A percentile compares a stretch with the other conserved stretches of the same genome.
These are phyloP conservation scores for Paspalum vaginatum DNA, from an alignment of 176 grass and related monocot species.

Conservation along the genomic window DNA sequence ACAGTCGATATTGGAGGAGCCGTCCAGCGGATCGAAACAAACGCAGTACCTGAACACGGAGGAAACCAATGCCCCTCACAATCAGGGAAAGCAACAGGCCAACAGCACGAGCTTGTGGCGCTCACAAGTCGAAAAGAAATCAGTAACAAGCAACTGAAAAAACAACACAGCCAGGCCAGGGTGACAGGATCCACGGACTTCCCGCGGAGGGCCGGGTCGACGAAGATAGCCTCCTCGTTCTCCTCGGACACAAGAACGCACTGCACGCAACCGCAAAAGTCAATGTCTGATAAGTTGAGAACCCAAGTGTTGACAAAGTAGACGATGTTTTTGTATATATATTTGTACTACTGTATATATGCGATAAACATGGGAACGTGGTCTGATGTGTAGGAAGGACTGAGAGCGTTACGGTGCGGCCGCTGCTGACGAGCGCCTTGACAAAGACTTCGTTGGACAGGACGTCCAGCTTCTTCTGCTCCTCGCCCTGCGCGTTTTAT, in stretches of 20 bases:
- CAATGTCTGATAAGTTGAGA: not conserved
- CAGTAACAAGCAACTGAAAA: not conserved
- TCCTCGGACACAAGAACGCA: slow-evolving; percentile 94
- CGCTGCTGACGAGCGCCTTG: slow-evolving; percentile 92
- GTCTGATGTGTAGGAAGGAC: not conserved
- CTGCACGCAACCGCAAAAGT: slow-evolving; percentile 42
- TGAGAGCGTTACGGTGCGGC: slow-evolving; percentile 66
- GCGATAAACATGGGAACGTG: not conserved
- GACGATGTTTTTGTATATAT: not conserved
- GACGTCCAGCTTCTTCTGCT: slow-evolving; percentile 98
- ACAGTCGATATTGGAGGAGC: slow-evolving; percentile 97
- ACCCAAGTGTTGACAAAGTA: not conserved
- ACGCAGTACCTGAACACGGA: slow-evolving; percentile 71
- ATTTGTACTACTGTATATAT: too few relatives aligned
- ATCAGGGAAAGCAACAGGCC: not conserved
- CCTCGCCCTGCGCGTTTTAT: slow-evolving; percentile 70
- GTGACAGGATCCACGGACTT: slow-evolving; percentile 55
- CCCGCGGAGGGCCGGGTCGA: slow-evolving; percentile 70
- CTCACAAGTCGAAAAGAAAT: not conserved
- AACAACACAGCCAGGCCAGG: not conserved
- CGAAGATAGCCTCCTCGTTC: slow-evolving; percentile 92
- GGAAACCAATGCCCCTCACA: not conserved
- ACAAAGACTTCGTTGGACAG: slow-evolving; percentile 97
- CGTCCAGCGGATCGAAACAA: slow-evolving; percentile 91
- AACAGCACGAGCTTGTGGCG: not conserved